These are phyloP conservation scores for Athelia sp. DNA, from an alignment of 1,284 basidiomycete genomes.

Conservation along the genomic window DNA sequence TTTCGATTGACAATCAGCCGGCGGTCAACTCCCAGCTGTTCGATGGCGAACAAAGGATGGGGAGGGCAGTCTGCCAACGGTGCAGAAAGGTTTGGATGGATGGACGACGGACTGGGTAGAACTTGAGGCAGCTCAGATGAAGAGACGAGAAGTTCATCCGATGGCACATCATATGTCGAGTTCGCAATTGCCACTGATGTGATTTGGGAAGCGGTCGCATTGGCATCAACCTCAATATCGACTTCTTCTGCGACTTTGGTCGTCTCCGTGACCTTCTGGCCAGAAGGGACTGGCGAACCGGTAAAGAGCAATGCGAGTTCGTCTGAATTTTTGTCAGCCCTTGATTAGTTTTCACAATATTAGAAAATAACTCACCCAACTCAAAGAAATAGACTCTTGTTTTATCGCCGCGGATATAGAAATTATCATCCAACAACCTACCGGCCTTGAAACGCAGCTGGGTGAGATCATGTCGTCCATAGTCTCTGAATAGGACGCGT, in stretches of 20 bases:
- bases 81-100: conserved; percentile 39
- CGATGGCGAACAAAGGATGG: conserved; percentile 60
- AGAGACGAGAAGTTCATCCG: conserved; percentile 2
- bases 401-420: conserved; percentile 94
- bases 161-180: background rate
- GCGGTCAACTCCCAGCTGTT: conserved; percentile 83
- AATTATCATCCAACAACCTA: conserved; percentile 87
- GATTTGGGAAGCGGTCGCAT: background rate
- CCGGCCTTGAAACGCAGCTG: conserved; percentile 91
- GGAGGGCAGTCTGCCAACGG: conserved; percentile 23
- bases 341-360: no score
- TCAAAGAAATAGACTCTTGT: conserved; percentile 97
- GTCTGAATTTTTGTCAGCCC: conserved; percentile 58
- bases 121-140: conserved; percentile 4
- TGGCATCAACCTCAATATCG: conserved; percentile 21
- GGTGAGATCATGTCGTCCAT: conserved; percentile 91
- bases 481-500: conserved; percentile 84
- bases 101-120: conserved; percentile 5
- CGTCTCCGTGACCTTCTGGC: conserved; percentile 25
- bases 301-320: conserved; percentile 81
- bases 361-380: conserved; percentile 67
- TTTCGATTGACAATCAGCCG: conserved; percentile 91
- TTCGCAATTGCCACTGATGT: background rate
- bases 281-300: conserved; percentile 40
- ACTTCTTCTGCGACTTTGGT: conserved; percentile 33